Percentiles rank a stretch among this genome's conserved stretches.
phyloP scores from a whole-genome alignment of 202 grass and related monocot genomes.

The Hordeum pubiflorum region DNA sequence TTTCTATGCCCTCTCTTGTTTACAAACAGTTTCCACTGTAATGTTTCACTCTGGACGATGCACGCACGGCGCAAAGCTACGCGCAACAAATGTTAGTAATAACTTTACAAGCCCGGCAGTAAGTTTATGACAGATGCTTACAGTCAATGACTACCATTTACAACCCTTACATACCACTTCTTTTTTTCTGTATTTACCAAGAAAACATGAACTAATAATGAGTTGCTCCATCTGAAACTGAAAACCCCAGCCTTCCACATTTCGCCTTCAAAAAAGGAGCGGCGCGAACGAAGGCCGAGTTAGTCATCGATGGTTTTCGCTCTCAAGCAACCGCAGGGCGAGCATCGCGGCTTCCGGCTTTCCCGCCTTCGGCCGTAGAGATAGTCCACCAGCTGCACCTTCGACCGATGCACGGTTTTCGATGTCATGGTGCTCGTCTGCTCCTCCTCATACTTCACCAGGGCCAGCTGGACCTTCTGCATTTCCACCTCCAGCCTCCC shows the following conservation, averaged over 20 bases:
- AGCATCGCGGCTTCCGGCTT: constrained; percentile 39
- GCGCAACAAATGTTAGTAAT: constrained; percentile 22
- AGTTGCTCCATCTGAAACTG: constrained; percentile 14
- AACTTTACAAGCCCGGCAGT: constrained; percentile 20
- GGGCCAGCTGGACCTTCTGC: constrained; percentile 64
- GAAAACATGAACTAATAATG: background rate
- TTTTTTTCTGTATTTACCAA: constrained; percentile 28
- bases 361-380: constrained; percentile 61
- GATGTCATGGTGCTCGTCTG: constrained; percentile 29
- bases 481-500: constrained; percentile 70
- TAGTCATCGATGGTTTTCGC: constrained; percentile 60
- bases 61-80: constrained; percentile 4
- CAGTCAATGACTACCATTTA: constrained; percentile 36
- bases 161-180: constrained; percentile 22
- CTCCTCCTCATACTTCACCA: constrained; percentile 69
- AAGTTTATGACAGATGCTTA: constrained; percentile 21
- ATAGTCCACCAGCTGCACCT: constrained; percentile 65
- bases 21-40: background rate
- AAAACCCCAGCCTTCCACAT: constrained; percentile 25
- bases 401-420: constrained; percentile 41
- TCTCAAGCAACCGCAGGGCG: constrained; percentile 65
- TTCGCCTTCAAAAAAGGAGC: constrained; percentile 34
- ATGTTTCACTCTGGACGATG: background rate
- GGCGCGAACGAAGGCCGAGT: constrained; percentile 6
- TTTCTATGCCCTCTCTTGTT: background rate